Percentiles rank a stretch among this genome's conserved stretches.
Evolutionary conservation across 306 rosid species (phyloP).

Genomic region (Acacia confusa): DNA sequence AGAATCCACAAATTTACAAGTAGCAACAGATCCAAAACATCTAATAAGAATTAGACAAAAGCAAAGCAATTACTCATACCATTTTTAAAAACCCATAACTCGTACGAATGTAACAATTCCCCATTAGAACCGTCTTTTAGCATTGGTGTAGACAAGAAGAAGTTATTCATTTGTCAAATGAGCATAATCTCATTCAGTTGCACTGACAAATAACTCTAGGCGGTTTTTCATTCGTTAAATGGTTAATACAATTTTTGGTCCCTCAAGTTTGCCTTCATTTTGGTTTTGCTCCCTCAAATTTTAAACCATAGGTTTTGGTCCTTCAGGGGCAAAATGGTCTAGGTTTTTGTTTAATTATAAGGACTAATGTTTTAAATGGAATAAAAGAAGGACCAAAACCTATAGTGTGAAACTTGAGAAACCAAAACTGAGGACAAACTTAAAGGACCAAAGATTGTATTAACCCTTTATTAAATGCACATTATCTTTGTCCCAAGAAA

Average conservation of each 20-base stretch:
- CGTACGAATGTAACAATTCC: background rate
- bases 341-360: no score
- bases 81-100: background rate
- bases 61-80: background rate
- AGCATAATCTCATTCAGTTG: background rate
- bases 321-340: no score
- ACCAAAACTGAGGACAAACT: no score
- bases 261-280: no score
- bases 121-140: background rate
- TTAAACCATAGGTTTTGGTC: no score
- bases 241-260: no score
- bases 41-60: background rate
- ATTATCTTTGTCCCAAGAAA: background rate
- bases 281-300: no score
- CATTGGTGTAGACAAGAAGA: background rate
- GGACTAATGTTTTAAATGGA: no score
- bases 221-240: background rate
- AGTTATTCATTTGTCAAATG: background rate
- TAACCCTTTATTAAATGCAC: background rate
- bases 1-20: background rate
- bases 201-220: background rate
- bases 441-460: no score
- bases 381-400: no score
- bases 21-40: background rate
- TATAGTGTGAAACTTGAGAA: no score